Base-by-base conservation (phyloP, 148 eudicot genomes). In the Rhododendron williamsianum region DNA sequence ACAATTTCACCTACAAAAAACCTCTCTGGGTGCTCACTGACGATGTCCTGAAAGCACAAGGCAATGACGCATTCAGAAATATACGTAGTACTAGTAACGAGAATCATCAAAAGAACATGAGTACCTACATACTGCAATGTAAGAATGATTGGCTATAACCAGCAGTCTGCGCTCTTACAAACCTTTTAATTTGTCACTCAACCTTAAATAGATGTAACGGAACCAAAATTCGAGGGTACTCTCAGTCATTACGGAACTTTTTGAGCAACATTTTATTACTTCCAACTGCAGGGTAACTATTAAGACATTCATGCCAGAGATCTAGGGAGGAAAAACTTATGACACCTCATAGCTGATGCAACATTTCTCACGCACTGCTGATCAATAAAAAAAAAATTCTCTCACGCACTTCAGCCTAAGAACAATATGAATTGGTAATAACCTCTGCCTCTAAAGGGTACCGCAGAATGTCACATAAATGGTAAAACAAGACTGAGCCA, bases 1-100 rank as follows among this genome's bases (percentile, higher is more conserved):
- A 97, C 90, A 60, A 97, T 97, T 90, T 97, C 99, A 83, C 83
- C 96, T 0, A 97, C 93, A 84, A 97, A 97, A 88, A 97, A 97
- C 92, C 99, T 97, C 86, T 97, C 99, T 49, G 99, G 99, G 87
- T 95, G 98, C 90, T 97, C 99, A 81, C 99, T 97, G 25, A 93
- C 91, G 76, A 95, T 97, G 88, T 94, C 99, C 99, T 97, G 92
- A 86, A 69, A 81, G 72, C 77, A 81, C 51, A 45, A 38, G 69
- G 76, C 56, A 86, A 86, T 78, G 72, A 79, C 71, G 11, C 46
- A 38, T 63, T 4, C 76, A 71, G 38, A 71, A 30, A 71, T 71
- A 13, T 18, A 13, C 6, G 0, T 4, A 30, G 18, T 33, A 71
- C 21, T 11, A 30, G 18, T 71, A 71, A 30, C 8, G 3, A 19